These are phyloP conservation scores for Sarcodon aspratus DNA, from an alignment of 768 basidiomycete genomes.

Conservation along the genomic window DNA sequence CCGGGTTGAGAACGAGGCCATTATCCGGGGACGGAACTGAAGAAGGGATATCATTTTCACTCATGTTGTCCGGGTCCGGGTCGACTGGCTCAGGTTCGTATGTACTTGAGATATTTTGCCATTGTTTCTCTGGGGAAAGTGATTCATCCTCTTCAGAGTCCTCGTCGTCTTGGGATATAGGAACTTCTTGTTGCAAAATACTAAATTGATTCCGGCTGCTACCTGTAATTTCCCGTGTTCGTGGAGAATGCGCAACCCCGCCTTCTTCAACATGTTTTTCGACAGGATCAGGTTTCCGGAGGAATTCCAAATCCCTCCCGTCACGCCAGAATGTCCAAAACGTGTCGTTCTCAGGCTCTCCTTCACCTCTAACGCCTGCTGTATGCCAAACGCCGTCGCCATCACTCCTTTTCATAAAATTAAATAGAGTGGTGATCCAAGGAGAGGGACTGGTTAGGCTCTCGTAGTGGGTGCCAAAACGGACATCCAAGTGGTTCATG, in stretches of 20 bases:
- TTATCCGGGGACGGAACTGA: slow-evolving; percentile 11
- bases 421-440: slow-evolving; percentile 27
- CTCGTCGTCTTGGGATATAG: slow-evolving; percentile 7
- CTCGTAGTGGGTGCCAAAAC: slow-evolving; percentile 38
- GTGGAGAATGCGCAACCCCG: no score
- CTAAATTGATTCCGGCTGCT: slow-evolving; percentile 9
- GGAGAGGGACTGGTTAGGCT: slow-evolving; percentile 29
- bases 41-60: not conserved
- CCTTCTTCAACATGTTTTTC: no score
- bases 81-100: not conserved
- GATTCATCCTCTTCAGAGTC: slow-evolving; percentile 6
- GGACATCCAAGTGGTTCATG: slow-evolving; percentile 26
- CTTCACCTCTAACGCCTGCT: slow-evolving; percentile 10
- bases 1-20: no score
- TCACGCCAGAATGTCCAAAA: slow-evolving; percentile 42
- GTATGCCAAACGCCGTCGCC: slow-evolving; percentile 7
- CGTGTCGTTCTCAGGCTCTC: slow-evolving; percentile 14
- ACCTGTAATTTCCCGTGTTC: not conserved
- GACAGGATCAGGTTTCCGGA: slow-evolving; percentile 12
- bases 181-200: slow-evolving; percentile 3
- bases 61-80: not conserved
- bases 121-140: slow-evolving; percentile 16
- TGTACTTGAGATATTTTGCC: slow-evolving; percentile 13
- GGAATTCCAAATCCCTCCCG: slow-evolving; percentile 35
- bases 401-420: slow-evolving; percentile 1